phyloP scores from a whole-genome alignment of 2,329 filamentous ascomycete species.

The Pseudocercospora cruenta region DNA sequence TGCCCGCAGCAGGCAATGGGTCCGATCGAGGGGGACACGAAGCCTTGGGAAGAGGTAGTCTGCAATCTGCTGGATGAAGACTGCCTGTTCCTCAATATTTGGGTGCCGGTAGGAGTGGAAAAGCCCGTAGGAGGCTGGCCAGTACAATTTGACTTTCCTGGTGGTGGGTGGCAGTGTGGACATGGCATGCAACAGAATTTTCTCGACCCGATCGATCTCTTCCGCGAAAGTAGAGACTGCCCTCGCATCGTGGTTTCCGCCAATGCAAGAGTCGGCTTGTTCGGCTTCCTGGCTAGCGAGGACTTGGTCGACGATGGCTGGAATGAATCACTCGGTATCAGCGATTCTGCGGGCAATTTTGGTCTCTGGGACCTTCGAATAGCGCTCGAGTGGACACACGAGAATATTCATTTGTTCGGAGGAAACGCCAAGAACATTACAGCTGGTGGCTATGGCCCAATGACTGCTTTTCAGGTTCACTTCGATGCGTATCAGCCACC shows the following conservation, averaged over 20 bases:
- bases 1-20: constrained; percentile 21
- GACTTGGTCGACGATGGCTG: constrained; percentile 36
- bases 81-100: constrained; percentile 27
- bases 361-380: constrained; percentile 62
- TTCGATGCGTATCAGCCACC: constrained; percentile 26
- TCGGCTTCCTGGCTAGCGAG: constrained; percentile 46
- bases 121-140: constrained; percentile 22
- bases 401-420: constrained; percentile 55
- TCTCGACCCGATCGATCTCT: constrained; percentile 25
- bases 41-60: constrained; percentile 14
- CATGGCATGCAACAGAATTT: constrained; percentile 23
- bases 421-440: constrained; percentile 56
- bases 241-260: constrained; percentile 37
- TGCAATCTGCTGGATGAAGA: constrained; percentile 24
- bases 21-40: constrained; percentile 10
- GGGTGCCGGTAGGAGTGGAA: constrained; percentile 24
- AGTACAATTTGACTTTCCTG: constrained; percentile 24
- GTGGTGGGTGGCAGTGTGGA: constrained; percentile 14
- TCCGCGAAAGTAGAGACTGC: constrained; percentile 22
- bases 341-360: constrained; percentile 43
- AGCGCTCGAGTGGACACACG: constrained; percentile 59
- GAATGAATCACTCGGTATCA: constrained; percentile 11
- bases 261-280: constrained; percentile 41
- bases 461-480: constrained; percentile 24
- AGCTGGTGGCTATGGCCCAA: constrained; percentile 45